A percentile compares a stretch with the other conserved stretches of the same genome.
Evolutionary conservation across 352 stramenopile genomes (phyloP).

Genomic region (Phytophthora pluvialis): DNA sequence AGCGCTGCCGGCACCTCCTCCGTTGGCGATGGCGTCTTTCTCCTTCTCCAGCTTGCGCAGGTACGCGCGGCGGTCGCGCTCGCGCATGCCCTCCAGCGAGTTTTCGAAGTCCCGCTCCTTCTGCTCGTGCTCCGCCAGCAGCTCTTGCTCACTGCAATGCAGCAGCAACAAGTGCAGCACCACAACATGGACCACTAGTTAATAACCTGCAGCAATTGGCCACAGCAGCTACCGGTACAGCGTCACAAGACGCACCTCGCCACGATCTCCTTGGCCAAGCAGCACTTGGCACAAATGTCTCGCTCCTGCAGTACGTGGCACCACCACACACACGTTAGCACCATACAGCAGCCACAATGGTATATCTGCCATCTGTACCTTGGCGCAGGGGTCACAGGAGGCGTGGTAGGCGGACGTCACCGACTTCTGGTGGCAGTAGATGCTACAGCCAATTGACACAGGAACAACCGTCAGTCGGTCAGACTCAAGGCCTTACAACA

Average conservation of each 20-base stretch:
- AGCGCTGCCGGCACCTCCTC: conserved; percentile 23
- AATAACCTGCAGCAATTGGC: neutral
- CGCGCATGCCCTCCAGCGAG: conserved; percentile 69
- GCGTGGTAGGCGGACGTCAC: conserved; percentile 95
- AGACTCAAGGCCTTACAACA: conserved; percentile 1
- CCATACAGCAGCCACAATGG: neutral
- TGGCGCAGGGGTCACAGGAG: conserved; percentile 92
- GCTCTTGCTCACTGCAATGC: conserved; percentile 55
- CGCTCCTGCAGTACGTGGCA: conserved; percentile 44
- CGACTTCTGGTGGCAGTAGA: conserved; percentile 92
- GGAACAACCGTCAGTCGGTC: neutral
- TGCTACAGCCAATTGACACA: conserved; percentile 56
- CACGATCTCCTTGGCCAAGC: conserved; percentile 74
- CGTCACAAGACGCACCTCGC: conserved; percentile 44
- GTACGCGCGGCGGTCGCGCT: conserved; percentile 78
- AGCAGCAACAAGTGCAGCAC: conserved; percentile 6
- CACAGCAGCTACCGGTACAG: neutral
- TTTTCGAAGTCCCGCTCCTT: conserved; percentile 60
- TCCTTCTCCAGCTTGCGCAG: conserved; percentile 75
- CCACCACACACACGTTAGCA: conserved; percentile 3
- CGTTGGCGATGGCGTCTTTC: conserved; percentile 43
- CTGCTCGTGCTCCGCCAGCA: conserved; percentile 49
- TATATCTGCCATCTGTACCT: conserved; percentile 34
- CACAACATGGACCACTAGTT: neutral
- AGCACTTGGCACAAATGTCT: conserved; percentile 92